These are phyloP conservation scores for Carex kokanica DNA, from an alignment of 176 grass and related monocot species.

Conservation along the genomic window DNA sequence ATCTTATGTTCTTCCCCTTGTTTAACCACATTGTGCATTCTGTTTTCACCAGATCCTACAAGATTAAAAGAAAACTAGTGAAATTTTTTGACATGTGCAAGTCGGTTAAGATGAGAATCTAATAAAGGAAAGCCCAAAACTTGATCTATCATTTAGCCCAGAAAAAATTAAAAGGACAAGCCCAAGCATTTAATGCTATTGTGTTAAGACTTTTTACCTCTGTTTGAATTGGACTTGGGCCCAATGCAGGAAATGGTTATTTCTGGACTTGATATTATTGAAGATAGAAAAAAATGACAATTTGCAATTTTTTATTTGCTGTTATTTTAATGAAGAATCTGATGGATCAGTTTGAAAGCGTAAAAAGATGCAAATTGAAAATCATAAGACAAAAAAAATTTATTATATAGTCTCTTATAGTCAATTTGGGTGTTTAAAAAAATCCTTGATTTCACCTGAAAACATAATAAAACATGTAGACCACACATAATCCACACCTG, in stretches of 20 bases:
- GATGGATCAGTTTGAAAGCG: no score
- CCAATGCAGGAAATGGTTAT: background rate
- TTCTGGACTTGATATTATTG: background rate
- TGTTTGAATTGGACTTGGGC: background rate
- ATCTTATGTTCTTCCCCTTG: conserved; percentile 34
- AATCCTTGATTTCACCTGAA: no score
- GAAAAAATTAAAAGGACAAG: background rate
- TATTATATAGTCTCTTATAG: no score
- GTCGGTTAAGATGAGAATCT: background rate
- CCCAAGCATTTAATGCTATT: background rate
- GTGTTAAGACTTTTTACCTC: background rate
- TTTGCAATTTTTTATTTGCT: background rate
- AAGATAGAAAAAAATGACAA: background rate
- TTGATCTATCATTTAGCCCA: background rate
- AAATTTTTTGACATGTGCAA: background rate
- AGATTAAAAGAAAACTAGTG: background rate
- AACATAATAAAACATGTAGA: background rate
- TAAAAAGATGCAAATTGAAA: no score
- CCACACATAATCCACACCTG: no score
- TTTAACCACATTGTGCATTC: conserved; percentile 36
- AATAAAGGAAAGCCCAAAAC: background rate
- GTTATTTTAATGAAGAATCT: background rate
- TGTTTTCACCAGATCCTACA: conserved; percentile 30
- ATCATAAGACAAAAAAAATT: no score
- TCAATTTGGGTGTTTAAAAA: no score